Evolutionary conservation across 371 early-diverging fungal genomes (phyloP), one percentile per base, ranked within the genome.

Genomic region (Haplosporangium sp.): DNA sequence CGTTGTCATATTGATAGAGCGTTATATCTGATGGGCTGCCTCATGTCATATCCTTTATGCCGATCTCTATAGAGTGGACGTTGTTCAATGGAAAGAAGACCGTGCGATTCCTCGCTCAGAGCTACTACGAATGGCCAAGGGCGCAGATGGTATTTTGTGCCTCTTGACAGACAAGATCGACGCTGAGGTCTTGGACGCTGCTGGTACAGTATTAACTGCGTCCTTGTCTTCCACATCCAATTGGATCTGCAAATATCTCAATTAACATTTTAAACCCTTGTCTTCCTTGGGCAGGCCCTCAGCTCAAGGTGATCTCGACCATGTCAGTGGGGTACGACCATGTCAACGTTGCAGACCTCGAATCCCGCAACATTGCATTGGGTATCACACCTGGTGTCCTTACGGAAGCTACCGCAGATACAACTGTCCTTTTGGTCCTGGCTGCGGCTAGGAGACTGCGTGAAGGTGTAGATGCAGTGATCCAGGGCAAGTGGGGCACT

Each of bases 351-450:
- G 61, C 67, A 4, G 86, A 84, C 8, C 69, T 88, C 12, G 81
- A 85, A 18, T 59, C 74, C 9, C 85, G 85, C 37, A 84, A 84
- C 6, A 77, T 94, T 42, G 62, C 71, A 18, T 72, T 96, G n/a
- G 96, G 96, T 6, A 86, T 92, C 70, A 96, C 96, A 0, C 95
- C 96, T 1, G 94, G 91, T 59, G 95, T 95, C 1, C 84, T 95
- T 52, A 96, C 95, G 0, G 95, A 95, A 68, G 95, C 95, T 0
- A 91, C 92, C 2, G 96, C 96, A 6, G 96, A 96, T 61, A 81
- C 94, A 9, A 91, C 94, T 0, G 85, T 93, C 6, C 81, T 91
- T 16, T 80, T 96, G 57, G 86, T 91, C n/a, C 81, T 96, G 54
- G 88, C 91, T 23, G 91, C 93, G 0, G 83, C 90, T 4, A 85